A percentile compares a stretch with the other conserved stretches of the same genome.
Conservation (phyloP, 2,329 filamentous ascomycete species). For the Nemania serpens region DNA sequence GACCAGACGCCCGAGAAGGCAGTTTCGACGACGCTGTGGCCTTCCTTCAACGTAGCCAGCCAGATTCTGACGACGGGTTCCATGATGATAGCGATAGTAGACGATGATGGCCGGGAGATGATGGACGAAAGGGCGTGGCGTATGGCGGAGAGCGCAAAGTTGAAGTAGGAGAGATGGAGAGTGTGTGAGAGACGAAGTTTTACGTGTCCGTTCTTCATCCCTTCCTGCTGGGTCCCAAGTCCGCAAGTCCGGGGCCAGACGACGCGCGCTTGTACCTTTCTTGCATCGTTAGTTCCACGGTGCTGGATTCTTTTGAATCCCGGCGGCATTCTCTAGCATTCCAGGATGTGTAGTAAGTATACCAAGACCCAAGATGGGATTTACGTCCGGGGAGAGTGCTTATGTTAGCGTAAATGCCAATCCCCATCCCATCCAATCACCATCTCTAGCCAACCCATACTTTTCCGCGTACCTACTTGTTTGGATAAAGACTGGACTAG, state of each 20-base stretch:
- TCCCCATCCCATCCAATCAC: too few relatives aligned
- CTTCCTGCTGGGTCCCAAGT: not conserved
- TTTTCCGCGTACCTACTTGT: too few relatives aligned
- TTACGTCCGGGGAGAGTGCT: too few relatives aligned
- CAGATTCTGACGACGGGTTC: slow-evolving; percentile 14
- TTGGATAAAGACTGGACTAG: too few relatives aligned
- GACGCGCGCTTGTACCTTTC: not conserved
- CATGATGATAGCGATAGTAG: slow-evolving; percentile 9
- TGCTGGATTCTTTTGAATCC: slow-evolving; percentile 7
- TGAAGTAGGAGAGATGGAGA: not conserved
- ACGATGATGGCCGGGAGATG: not conserved
- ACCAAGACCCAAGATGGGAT: not conserved
- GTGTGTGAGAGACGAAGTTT: not conserved
- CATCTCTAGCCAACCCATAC: too few relatives aligned
- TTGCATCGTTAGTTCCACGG: slow-evolving; percentile 15
- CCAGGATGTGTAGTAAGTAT: not conserved
- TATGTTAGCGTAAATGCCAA: too few relatives aligned
- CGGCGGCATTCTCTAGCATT: too few relatives aligned
- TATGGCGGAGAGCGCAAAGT: not conserved
- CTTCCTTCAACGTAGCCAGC: slow-evolving; percentile 20
- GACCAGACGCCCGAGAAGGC: slow-evolving; percentile 15
- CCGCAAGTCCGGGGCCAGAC: not conserved
- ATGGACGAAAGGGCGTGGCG: not conserved
- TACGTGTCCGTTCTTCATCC: too few relatives aligned
- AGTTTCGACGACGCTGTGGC: slow-evolving; percentile 22